These are phyloP conservation scores for Lecanosticta acicola DNA, from an alignment of 2,329 filamentous ascomycete genomes.

Conservation along the genomic window DNA sequence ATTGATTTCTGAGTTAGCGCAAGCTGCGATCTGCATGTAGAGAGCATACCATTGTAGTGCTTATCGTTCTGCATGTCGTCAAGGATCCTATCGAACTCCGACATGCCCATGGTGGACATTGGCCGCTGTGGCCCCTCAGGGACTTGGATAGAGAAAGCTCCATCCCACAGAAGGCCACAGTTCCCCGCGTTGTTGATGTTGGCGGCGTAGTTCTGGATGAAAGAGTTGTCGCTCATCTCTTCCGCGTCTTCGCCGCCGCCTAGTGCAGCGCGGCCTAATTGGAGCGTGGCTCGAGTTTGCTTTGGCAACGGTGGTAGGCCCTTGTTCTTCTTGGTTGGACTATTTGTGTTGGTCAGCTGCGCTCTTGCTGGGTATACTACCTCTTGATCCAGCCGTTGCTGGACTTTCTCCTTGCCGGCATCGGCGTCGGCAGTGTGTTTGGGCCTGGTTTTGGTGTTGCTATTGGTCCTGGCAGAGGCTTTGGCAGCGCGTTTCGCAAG, in stretches of 20 bases:
- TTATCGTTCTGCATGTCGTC: conserved; percentile 1
- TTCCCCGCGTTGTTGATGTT: neutral
- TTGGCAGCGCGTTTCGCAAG: too few relatives aligned
- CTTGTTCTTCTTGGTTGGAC: neutral
- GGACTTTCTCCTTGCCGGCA: too few relatives aligned
- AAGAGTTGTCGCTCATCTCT: conserved; percentile 13
- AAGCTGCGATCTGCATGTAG: conserved; percentile 2
- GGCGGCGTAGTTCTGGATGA: conserved; percentile 13
- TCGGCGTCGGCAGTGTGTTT: too few relatives aligned
- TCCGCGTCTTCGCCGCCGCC: neutral
- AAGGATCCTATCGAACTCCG: conserved; percentile 7
- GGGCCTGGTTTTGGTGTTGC: too few relatives aligned
- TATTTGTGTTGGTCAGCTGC: neutral
- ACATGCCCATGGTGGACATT: conserved; percentile 6
- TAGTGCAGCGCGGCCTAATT: neutral
- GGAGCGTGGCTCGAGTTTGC: too few relatives aligned
- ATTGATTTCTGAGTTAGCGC: neutral
- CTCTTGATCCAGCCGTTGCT: too few relatives aligned
- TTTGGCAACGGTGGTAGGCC: too few relatives aligned
- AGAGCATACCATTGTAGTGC: neutral
- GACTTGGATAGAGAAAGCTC: neutral
- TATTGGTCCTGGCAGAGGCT: too few relatives aligned
- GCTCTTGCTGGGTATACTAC: neutral
- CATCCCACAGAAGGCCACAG: neutral
- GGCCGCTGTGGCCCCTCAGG: conserved; percentile 1